Evolutionary conservation across 345 rosid genomes (phyloP), one percentile per base, ranked within the genome.

Genomic region (Salix koriyanagi): DNA sequence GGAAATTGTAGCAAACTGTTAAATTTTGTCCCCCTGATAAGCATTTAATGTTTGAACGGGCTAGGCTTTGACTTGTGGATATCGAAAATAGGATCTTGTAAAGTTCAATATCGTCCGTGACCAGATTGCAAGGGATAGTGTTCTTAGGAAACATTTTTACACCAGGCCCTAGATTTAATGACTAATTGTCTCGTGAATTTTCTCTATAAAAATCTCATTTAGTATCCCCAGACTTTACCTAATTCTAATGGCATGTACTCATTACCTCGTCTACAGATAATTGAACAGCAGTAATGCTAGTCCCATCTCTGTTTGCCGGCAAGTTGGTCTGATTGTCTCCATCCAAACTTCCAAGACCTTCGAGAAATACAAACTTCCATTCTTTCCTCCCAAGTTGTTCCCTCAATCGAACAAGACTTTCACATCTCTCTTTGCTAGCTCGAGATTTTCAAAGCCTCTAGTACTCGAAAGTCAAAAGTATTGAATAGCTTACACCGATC

Each of bases 11-110:
- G 70, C 19, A 21, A 48, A 74, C 71, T 69, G 82, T 76, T 76
- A 80, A 65, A 30, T 73, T 69, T 16, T 25, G 79, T 62, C 69
- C 52, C 80, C 71, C 61, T 65, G 70, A 74, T 68, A 76, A 36
- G 42, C 60, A 74, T 67, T 60, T 77, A 77, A 75, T 77, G 79
- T 64, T 76, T 76, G 78, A 81, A 79, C 83, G 84, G 76, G 80
- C 42, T 66, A 64, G 54, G 75, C 76, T 68, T 83, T 77, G 81
- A 76, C 83, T 75, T 65, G 11, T 30, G 11, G 32, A 60, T 36
- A 42, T 75, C 56, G 37, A 79, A 77, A 81, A 67, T 71, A 60
- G 72, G 67, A 54, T 70, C 69, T 81, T 81, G 83, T 79, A 5
- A 9, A 69, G 19, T 72, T 46, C 54, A 44, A 26, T 48, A 36